Conservation (phyloP, 192 early-diverging fungal genomes). For the Backusella parvicylindrica region DNA sequence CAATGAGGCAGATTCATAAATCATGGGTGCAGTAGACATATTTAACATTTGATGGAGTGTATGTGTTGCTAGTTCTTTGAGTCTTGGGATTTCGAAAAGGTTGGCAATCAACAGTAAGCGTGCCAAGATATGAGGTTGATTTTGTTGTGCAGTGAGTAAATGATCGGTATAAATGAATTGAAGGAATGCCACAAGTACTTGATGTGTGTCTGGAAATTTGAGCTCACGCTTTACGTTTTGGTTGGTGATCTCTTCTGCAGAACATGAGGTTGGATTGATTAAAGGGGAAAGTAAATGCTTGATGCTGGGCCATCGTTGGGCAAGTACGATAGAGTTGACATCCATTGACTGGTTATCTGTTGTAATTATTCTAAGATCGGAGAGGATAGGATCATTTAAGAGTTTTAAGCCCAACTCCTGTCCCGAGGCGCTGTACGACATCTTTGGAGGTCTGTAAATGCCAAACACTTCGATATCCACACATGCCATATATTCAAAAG, state of each 20-base stretch:
- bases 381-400: slow-evolving; percentile 46
- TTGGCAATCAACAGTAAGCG: slow-evolving; percentile 59
- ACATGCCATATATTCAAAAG: slow-evolving; percentile 67
- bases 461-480: slow-evolving; percentile 73
- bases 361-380: slow-evolving; percentile 54
- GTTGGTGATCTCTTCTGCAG: slow-evolving; percentile 4
- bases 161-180: slow-evolving; percentile 69
- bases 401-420: slow-evolving; percentile 56
- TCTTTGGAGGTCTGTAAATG: slow-evolving; percentile 48
- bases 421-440: slow-evolving; percentile 45
- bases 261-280: neutral
- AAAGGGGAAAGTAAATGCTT: neutral
- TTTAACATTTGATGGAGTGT: slow-evolving; percentile 59
- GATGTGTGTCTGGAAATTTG: slow-evolving; percentile 42
- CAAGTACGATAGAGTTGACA: slow-evolving; percentile 49
- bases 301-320: slow-evolving; percentile 44
- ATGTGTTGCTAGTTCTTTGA: slow-evolving; percentile 53
- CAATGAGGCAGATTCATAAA: slow-evolving; percentile 63
- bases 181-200: slow-evolving; percentile 57
- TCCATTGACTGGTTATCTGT: slow-evolving; percentile 43
- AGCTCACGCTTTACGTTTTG: slow-evolving; percentile 11
- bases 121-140: slow-evolving; percentile 59
- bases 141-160: slow-evolving; percentile 59
- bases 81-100: slow-evolving; percentile 53
- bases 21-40: slow-evolving; percentile 57